Conservation (phyloP, 192 early-diverging fungal genomes). For the Funneliformis mosseae region DNA sequence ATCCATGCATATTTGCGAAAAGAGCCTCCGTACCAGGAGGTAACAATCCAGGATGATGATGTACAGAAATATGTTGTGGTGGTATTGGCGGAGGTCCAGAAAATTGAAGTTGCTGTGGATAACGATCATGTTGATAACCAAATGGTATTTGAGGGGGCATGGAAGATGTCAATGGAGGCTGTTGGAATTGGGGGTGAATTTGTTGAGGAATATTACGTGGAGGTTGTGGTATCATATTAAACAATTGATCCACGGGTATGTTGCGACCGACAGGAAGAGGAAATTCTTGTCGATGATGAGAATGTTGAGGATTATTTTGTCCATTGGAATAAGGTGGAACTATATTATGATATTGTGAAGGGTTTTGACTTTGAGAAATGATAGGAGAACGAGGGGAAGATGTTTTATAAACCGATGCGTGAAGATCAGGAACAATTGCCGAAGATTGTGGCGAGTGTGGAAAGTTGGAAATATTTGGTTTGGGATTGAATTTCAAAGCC, state of each 20-base stretch:
- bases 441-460: conserved; percentile 28
- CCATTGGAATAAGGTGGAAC: conserved; percentile 25
- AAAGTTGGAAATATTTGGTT: conserved; percentile 25
- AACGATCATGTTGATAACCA: conserved; percentile 29
- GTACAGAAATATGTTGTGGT: conserved; percentile 26
- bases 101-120: conserved; percentile 29
- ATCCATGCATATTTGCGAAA: conserved; percentile 35
- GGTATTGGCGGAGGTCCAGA: conserved; percentile 27
- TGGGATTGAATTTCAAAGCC: conserved; percentile 31
- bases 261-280: conserved; percentile 26
- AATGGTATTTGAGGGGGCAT: conserved; percentile 28
- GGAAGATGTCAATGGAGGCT: conserved; percentile 5
- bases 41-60: conserved; percentile 20
- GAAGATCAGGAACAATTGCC: conserved; percentile 15
- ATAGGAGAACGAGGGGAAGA: conserved; percentile 14
- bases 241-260: conserved; percentile 34
- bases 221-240: conserved; percentile 20
- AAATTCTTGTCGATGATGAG: conserved; percentile 18
- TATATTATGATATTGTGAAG: conserved; percentile 23
- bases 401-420: conserved; percentile 19
- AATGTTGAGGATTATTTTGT: conserved; percentile 23
- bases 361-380: conserved; percentile 16
- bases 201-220: conserved; percentile 28
- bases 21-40: conserved; percentile 30
- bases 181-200: conserved; percentile 31